Conservation (phyloP, 495 filamentous ascomycete genomes). For the Ramalina intermedia region DNA sequence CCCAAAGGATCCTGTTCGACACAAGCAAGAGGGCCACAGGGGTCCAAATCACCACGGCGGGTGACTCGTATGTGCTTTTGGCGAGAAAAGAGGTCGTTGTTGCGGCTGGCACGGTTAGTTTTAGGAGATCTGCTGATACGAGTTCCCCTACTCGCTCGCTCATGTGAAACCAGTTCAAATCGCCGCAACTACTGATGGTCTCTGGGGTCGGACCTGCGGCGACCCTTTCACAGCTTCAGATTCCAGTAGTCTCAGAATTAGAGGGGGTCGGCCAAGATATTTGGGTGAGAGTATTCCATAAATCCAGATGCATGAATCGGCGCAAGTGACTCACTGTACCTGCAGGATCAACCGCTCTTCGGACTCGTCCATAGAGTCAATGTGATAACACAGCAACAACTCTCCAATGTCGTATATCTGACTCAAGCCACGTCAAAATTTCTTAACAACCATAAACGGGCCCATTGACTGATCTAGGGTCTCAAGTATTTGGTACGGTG, state of each 20-base stretch:
- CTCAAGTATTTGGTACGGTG: not conserved
- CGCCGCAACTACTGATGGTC: slow-evolving; percentile 38
- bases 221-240: slow-evolving; percentile 22
- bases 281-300: not conserved
- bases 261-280: slow-evolving; percentile 34
- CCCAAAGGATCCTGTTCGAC: slow-evolving; percentile 30
- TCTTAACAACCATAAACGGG: not conserved
- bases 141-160: not conserved
- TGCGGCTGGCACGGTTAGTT: slow-evolving; percentile 27
- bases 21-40: slow-evolving; percentile 29
- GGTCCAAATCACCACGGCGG: slow-evolving; percentile 25
- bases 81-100: slow-evolving; percentile 43
- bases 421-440: not conserved
- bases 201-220: slow-evolving; percentile 33
- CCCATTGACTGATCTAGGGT: not conserved
- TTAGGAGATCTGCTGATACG: not conserved
- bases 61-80: slow-evolving; percentile 23
- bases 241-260: slow-evolving; percentile 27
- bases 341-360: not conserved
- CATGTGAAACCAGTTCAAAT: slow-evolving; percentile 20
- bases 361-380: not conserved
- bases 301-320: too few relatives aligned
- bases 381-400: not conserved
- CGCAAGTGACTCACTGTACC: not conserved
- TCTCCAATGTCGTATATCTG: not conserved